Evolutionary conservation across 108 stramenopile genomes (phyloP).

Genomic region (Fragilaria crotonensis): DNA sequence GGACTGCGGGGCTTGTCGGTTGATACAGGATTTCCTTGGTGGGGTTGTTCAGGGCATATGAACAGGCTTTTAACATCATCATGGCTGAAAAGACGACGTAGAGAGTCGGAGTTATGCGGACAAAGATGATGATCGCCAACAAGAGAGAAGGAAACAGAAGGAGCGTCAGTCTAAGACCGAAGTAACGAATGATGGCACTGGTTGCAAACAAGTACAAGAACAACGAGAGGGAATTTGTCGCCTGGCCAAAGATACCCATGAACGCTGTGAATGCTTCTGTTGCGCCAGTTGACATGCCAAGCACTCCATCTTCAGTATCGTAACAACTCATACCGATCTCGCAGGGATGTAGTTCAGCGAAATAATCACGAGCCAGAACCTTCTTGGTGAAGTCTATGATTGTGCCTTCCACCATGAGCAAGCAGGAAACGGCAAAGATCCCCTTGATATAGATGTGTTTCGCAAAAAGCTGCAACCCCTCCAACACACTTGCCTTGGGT

Average conservation of each 20-base stretch:
- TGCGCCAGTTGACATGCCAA: conserved; percentile 65
- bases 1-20: conserved; percentile 87
- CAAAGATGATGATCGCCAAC: conserved; percentile 72
- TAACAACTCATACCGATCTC: conserved; percentile 64
- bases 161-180: conserved; percentile 84
- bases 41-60: conserved; percentile 96
- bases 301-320: conserved; percentile 45
- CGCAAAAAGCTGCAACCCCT: conserved; percentile 86
- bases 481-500: conserved; percentile 82
- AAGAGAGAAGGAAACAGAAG: conserved; percentile 90
- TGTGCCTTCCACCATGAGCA: conserved; percentile 98
- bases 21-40: conserved; percentile 98
- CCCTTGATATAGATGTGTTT: conserved; percentile 95
- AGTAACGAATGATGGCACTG: conserved; percentile 88
- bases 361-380: conserved; percentile 84
- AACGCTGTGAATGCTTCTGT: conserved; percentile 85
- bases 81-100: conserved; percentile 93
- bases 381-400: conserved; percentile 97
- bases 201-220: conserved; percentile 90
- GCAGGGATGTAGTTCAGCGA: conserved; percentile 79
- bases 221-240: conserved; percentile 91
- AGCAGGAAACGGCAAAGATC: conserved; percentile 93
- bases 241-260: conserved; percentile 95
- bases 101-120: conserved; percentile 74
- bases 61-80: conserved; percentile 94